Evolutionary conservation across 306 rosid species (phyloP), one percentile per base, ranked within the genome.

Genomic region (Trifolium repens): DNA sequence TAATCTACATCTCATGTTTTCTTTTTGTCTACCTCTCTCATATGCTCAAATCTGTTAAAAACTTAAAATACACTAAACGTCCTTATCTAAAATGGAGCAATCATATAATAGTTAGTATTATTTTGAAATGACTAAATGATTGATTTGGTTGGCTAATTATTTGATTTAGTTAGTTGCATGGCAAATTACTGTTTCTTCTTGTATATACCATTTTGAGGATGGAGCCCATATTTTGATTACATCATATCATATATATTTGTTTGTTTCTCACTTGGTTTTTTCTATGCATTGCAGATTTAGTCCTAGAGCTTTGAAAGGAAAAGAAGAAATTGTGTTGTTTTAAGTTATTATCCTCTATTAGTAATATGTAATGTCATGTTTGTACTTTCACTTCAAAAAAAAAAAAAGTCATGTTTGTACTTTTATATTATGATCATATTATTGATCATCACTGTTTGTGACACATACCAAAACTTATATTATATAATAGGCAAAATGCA

Each of bases 241-340:
- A 15, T 8, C 65, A 37, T n/a, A n/a, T n/a, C 9, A 13, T 64
- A 12, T 10, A 19, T 42, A 44, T 67, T 67, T 67, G 72, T 44
- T 67, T 67, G 55, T 67, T 67, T 67, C 55, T 43, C 52, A 84
- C 52, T 72, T 35, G 39, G 8, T 68, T 70, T 53, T 37, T 65
- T 67, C 8, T 83, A 73, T 78, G 69, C 78, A 26, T 54, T 78
- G 87, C 67, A 92, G 98, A 90, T 78, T 85, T 90, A 35, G 94
- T 92, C 76, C 77, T 92, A 88, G 96, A 92, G 96, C 94, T 90
- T 75, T 92, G 85, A 88, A 71, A 69, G 67, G 79, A 53, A 60
- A 61, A 72, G 74, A 83, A 79, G 83, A 84, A 82, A 30, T 50
- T 67, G 50, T 61, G 65, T 40, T 72, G 74, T 53, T 75, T 73